Evolutionary conservation across 2,329 filamentous ascomycete genomes (phyloP), one percentile per base, ranked within the genome.

Genomic region (Mariannaea sp.): DNA sequence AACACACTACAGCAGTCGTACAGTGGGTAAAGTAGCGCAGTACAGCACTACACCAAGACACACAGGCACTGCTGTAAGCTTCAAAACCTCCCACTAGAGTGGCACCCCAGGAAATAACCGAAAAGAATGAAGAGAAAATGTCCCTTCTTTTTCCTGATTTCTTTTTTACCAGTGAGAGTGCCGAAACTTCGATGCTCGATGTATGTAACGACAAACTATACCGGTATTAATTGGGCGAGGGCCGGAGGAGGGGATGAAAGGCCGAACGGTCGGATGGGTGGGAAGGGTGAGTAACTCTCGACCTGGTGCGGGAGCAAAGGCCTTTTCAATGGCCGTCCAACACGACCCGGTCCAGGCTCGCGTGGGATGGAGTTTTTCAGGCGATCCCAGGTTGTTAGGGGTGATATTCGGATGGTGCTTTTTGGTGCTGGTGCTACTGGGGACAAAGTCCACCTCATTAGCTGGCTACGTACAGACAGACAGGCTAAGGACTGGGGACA

Each of bases 321-420:
- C 67, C 67, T 74, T 75, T 75, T 75, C 65, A 75, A 75, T 74
- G 70, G 62, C 58, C 60, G 66, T 61, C 59, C 59, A 59, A 60
- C 48, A 53, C 41, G 56, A 50, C 59, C 57, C 58, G 55, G 58
- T 59, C 63, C 62, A 59, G 61, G 42, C 58, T 53, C 35, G 55
- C 60, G 45, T 57, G 44, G 61, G 61, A 58, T 65, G 64, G 62
- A 65, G 61, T 60, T 66, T 62, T 61, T 60, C 65, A 65, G 63
- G 65, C 63, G 61, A 64, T 66, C 61, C 61, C 56, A 66, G 60
- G 65, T 67, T 67, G 65, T 67, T 70, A 70, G 68, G 68, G 68
- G 68, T 68, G 68, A 70, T 20, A 20, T 39, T 68, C 65, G 60
- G 56, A 51, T 57, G 58, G 56, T 60, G 60, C 61, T 63, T 55